Base-by-base conservation (phyloP, 768 basidiomycete species). In the Pleurotus citrinopileatus region DNA sequence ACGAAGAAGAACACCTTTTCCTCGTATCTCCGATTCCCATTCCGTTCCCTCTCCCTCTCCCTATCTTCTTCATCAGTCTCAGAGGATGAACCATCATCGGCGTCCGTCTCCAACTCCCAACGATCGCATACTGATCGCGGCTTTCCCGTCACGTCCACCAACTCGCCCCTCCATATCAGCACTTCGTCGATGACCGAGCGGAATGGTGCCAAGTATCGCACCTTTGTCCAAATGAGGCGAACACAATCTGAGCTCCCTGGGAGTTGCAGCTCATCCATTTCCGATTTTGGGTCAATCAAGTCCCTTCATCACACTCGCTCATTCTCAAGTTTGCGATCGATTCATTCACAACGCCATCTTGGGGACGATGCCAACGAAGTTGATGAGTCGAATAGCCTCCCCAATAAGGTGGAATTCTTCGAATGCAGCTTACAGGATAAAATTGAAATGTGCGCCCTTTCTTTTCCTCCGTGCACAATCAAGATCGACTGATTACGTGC, bases 371-470 rank as follows among this genome's bases (percentile, higher is more conserved):
- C 15, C 9, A 32, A 13, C 5, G 48, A 32, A n/a, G 48, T 34
- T 36, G 48, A 50, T 23, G 34, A 50, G 29, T 34, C 29, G 48
- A 32, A 50, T 22, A 36, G 48, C 32, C 32, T 50, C 17, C 48
- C 48, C 10, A 50, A 50, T 23, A 50, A 25, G 23, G 34, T 50
- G 10, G 48, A 36, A 23, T 50, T 50, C 48, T 36, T 50, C 32
- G 48, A 50, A 36, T 50, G 48, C n/a, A 15, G n/a, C 4, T 37
- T 50, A 25, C 10, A 34, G 1, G 48, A 50, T 25, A 37, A 23
- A 25, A 8, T 50, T 13, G 48, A 32, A 20, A 25, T 10, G 48
- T 32, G 4, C 32, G 19, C 19, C 23, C 22, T 9, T 9, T 12
- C 22, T 10, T n/a, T 12, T 32, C 6, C 1, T 2, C 13, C 15